Evolutionary conservation across 2,329 filamentous ascomycete genomes (phyloP), one percentile per base, ranked within the genome.

Genomic region (Aspergillus niger): DNA sequence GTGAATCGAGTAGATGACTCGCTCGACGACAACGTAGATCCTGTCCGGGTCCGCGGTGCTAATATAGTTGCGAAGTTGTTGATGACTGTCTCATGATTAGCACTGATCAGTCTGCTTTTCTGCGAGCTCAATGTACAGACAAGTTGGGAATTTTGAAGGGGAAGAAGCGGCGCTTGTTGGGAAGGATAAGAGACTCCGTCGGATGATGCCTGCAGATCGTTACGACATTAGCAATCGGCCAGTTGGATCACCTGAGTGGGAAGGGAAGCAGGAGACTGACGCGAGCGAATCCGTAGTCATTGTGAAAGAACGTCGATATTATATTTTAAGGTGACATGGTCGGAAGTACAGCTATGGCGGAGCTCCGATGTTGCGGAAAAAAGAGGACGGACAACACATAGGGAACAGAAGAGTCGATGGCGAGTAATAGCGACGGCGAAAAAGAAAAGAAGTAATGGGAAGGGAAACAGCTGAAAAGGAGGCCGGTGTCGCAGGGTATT

Each of bases 11-110:
- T 89, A 89, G 55, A 92, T 89, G 86, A 92, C 87, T 69, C 83
- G 80, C 59, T 90, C 89, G 66, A 88, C 88, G 38, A 93, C 92
- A 70, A 96, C 96, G 81, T 96, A 97, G 66, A 98, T 83, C 67
- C 89, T 80, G 75, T 93, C 86, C 47, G 87, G 83, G 70, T 91
- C 86, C 66, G 91, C 88, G 26, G 89, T 89, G 75, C 91, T 94
- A 73, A 98, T 90, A 67, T 96, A 88, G 68, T 96, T 94, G 58
- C 94, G 91, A 49, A 99, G 83, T 79, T 81, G 78, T 60, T 72
- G 73, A 63, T 80, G 77, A 60, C 77, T 80, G 68, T 52, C 62
- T 61, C 49, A 39, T 15, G 41, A 59, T 71, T 60, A 66, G 63
- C 53, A 66, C 38, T 52, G 57, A 53, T 22, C 13, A 28, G 32